A percentile compares a stretch with the other conserved stretches of the same genome.
These are phyloP conservation scores for Tetracentron sinense DNA, from an alignment of 164 flowering plant species.

Conservation along the genomic window DNA sequence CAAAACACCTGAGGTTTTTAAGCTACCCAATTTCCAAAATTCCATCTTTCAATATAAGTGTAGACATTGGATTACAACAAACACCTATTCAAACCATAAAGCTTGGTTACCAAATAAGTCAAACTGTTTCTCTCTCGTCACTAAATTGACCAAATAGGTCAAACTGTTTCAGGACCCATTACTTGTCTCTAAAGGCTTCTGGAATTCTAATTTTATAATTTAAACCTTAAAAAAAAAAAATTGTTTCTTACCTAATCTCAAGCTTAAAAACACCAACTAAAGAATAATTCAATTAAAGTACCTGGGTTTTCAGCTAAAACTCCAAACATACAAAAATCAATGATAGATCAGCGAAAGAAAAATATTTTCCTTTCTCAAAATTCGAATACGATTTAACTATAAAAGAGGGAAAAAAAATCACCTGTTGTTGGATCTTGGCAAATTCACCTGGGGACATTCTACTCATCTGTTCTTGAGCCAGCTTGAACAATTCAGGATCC, in stretches of 20 bases:
- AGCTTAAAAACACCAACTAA: too few species aligned
- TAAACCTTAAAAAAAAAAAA: background rate
- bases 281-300: too few species aligned
- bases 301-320: background rate
- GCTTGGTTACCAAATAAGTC: background rate
- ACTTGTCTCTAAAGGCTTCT: too few species aligned
- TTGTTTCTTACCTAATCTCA: background rate
- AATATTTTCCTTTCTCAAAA: background rate
- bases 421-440: slow-evolving; percentile 91
- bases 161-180: too few species aligned
- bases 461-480: slow-evolving; percentile 95
- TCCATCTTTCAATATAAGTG: background rate
- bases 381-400: too few species aligned
- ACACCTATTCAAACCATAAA: background rate
- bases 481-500: slow-evolving; percentile 87
- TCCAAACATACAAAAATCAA: background rate
- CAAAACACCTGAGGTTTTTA: background rate
- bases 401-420: slow-evolving; percentile 8
- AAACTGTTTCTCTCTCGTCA: too few species aligned
- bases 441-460: slow-evolving; percentile 77
- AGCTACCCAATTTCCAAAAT: background rate
- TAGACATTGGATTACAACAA: background rate
- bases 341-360: background rate
- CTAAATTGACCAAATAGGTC: too few species aligned
- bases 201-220: too few species aligned